Evolutionary conservation across 1,284 basidiomycete species (phyloP).

Genomic region (Apiotrichum veenhuisii): DNA sequence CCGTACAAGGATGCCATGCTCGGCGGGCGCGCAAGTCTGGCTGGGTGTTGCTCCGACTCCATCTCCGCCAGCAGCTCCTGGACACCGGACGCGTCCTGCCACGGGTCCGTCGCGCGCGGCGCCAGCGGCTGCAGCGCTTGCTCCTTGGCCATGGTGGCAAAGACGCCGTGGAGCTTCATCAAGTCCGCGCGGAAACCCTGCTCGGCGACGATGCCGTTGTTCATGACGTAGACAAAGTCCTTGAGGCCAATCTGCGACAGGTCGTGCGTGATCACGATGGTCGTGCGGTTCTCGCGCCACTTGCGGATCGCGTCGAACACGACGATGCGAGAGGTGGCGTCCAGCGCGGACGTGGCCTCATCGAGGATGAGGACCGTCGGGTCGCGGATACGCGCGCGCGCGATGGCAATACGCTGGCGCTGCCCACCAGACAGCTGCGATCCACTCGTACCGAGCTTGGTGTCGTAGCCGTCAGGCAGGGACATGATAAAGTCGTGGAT

Average conservation of each 20-base stretch:
- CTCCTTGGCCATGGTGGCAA: constrained; percentile 45
- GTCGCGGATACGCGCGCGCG: constrained; percentile 79
- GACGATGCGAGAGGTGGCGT: constrained; percentile 77
- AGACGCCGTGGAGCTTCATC: constrained; percentile 53
- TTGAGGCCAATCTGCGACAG: constrained; percentile 70
- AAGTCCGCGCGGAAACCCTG: constrained; percentile 80
- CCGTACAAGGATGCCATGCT: constrained; percentile 6
- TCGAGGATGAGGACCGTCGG: constrained; percentile 90
- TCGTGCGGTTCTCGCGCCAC: constrained; percentile 80
- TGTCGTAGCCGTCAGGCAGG: constrained; percentile 85
- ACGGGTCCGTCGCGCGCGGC: constrained; percentile 40
- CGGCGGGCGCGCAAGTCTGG: background rate
- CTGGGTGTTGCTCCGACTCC: background rate
- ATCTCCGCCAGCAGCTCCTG: constrained; percentile 10
- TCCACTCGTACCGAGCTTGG: constrained; percentile 68
- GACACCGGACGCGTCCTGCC: constrained; percentile 27
- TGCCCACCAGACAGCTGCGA: constrained; percentile 86
- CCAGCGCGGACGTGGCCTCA: constrained; percentile 93
- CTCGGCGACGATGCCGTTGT: constrained; percentile 74
- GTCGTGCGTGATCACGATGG: constrained; percentile 95
- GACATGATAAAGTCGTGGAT: constrained; percentile 82
- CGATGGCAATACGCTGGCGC: constrained; percentile 85
- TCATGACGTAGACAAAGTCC: constrained; percentile 92
- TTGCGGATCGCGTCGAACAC: constrained; percentile 83
- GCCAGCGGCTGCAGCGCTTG: constrained; percentile 43